Evolutionary conservation across 768 basidiomycete species (phyloP), one percentile per base, ranked within the genome.

Genomic region (Astraeus odoratus): DNA sequence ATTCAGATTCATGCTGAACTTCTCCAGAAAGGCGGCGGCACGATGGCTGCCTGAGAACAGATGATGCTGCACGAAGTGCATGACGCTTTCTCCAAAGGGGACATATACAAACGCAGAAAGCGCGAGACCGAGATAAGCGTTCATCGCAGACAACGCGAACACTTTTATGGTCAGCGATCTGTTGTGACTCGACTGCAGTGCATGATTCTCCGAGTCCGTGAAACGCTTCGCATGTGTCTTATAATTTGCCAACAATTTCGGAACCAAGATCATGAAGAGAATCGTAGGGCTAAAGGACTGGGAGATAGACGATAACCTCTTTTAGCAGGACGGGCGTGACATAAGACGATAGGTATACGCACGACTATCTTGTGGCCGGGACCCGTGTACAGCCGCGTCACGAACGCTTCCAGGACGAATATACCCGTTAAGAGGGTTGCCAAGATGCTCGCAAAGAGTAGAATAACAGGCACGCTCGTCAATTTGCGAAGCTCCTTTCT

Each of bases 21-120:
- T 59, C 57, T 54, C 58, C 46, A 56, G 51, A 34, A 49, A 46
- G 10, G 44, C 29, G 39, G 51, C 43, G 5, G 46, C 50, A 22
- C 45, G 44, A 29, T 46, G 49, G 1, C 57, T 46, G 12, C 65
- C 64, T 18, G 53, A 55, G 42, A 62, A 66, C 29, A 68, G 42
- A 44, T 55, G 46, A 5, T 44, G 22, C 27, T 69, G 70, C 24
- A 76, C 68, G 40, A 71, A 59, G 7, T 73, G 67, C 86, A 93
- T 91, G 50, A 91, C 80, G 42, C 76, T 75, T 58, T 85, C 85
- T 23, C 93, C 93, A 51, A 94, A 96, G 0, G 93, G 93, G 4
- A 95, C 88, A 60, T 98, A 99, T 40, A 96, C 78, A 58, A 93
- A 97, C 13, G 94, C 92, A n/a, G 86, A 90, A 13, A 98, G 78